These are phyloP conservation scores for Malus sylvestris DNA, from an alignment of 306 rosid species.

Conservation along the genomic window DNA sequence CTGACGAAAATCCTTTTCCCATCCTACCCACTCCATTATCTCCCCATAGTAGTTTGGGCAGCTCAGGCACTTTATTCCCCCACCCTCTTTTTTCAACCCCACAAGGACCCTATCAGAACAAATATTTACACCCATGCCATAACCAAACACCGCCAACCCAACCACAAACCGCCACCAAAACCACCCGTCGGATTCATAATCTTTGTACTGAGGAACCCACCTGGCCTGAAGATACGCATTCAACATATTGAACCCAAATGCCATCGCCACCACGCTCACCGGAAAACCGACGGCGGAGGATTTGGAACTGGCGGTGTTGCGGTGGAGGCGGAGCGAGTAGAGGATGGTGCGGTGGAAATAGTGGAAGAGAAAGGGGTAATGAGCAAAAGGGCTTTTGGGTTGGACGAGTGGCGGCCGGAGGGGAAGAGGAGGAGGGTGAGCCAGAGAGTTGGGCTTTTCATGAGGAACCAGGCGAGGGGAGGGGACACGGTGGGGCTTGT, in stretches of 20 bases:
- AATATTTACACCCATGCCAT: conserved; percentile 56
- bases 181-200: conserved; percentile 22
- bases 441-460: conserved; percentile 84
- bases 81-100: conserved; percentile 48
- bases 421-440: conserved; percentile 69
- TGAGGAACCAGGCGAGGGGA: conserved; percentile 74
- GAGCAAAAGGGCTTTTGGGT: conserved; percentile 51
- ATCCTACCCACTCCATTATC: conserved; percentile 78
- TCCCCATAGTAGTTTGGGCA: conserved; percentile 83
- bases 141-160: conserved; percentile 37
- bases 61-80: conserved; percentile 67
- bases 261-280: conserved; percentile 39
- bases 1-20: conserved; percentile 15
- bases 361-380: conserved; percentile 52
- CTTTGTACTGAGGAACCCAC: conserved; percentile 52
- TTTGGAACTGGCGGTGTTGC: neutral
- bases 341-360: conserved; percentile 62
- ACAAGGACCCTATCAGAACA: conserved; percentile 60
- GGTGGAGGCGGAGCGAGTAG: conserved; percentile 51
- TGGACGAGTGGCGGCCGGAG: conserved; percentile 35
- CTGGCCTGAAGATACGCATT: conserved; percentile 63
- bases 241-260: conserved; percentile 47
- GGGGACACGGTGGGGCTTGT: conserved; percentile 62
- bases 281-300: conserved; percentile 37
- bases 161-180: conserved; percentile 42